Conservation (phyloP, 2,329 filamentous ascomycete species). For the Xenoacremonium recifei region DNA sequence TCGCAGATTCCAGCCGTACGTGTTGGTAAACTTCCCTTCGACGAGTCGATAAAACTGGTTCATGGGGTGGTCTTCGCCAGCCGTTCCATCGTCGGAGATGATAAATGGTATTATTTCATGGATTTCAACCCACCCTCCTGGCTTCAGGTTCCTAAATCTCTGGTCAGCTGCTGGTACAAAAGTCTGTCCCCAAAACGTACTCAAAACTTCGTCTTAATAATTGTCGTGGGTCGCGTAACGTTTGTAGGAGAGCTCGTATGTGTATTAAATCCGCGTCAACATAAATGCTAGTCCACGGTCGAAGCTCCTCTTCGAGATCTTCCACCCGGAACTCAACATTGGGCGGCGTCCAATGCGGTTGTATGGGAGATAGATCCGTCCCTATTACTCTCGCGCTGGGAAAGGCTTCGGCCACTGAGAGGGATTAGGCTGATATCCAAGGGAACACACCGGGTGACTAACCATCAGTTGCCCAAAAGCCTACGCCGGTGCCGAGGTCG, state of each 20-base stretch:
- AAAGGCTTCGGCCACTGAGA: constrained; percentile 44
- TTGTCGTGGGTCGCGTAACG: constrained; percentile 48
- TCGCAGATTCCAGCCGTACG: constrained; percentile 35
- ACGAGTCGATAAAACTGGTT: constrained; percentile 33
- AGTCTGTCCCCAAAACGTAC: constrained; percentile 19
- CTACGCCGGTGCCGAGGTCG: constrained; percentile 49
- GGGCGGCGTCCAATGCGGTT: constrained; percentile 48
- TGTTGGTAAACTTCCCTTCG: constrained; percentile 27
- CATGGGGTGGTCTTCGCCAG: constrained; percentile 28
- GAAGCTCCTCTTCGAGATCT: constrained; percentile 35
- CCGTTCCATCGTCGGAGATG: constrained; percentile 31
- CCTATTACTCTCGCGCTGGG: constrained; percentile 47
- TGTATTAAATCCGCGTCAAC: constrained; percentile 52
- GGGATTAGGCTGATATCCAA: no score
- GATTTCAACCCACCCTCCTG: constrained; percentile 41
- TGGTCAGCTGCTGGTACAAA: constrained; percentile 8
- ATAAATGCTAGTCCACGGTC: constrained; percentile 35
- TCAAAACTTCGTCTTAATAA: constrained; percentile 48
- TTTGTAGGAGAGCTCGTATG: constrained; percentile 48
- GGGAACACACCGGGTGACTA: no score
- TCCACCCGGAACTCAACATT: constrained; percentile 53
- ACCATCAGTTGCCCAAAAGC: constrained; percentile 57
- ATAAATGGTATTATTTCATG: constrained; percentile 34
- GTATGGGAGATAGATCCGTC: constrained; percentile 43
- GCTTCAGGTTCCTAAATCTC: constrained; percentile 30